These are phyloP conservation scores for Amanita brunnescens DNA, from an alignment of 768 basidiomycete species.

Conservation along the genomic window DNA sequence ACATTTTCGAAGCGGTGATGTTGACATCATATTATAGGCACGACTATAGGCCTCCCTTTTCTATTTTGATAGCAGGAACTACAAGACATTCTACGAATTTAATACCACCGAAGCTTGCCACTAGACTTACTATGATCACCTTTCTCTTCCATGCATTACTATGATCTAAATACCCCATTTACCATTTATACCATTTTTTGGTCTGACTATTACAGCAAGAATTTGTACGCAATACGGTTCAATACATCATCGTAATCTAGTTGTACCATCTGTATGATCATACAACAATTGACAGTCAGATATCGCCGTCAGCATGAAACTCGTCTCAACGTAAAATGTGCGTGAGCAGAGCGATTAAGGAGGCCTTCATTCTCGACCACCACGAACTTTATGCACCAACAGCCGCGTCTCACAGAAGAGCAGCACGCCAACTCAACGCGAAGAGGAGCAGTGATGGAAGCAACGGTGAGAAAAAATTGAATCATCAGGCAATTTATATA, in stretches of 20 bases:
- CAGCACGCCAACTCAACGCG: conserved; percentile 42
- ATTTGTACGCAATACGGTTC: no score
- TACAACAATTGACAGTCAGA: conserved; percentile 3
- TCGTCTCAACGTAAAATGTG: conserved; percentile 58
- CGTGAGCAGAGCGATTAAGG: conserved; percentile 82
- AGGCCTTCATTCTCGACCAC: conserved; percentile 54
- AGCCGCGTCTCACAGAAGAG: conserved; percentile 40
- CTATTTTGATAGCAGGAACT: no score
- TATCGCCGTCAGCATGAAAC: conserved; percentile 84
- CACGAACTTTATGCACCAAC: conserved; percentile 25
- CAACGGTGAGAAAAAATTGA: conserved; percentile 17
- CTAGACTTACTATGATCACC: no score
- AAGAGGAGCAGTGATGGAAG: conserved; percentile 32
- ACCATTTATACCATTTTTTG: no score
- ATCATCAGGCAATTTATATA: conserved; percentile 4
- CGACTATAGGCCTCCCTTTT: no score
- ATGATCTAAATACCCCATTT: no score
- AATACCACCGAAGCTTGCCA: no score
- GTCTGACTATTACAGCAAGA: no score
- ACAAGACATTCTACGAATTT: no score
- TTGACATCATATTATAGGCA: neutral
- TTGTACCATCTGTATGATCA: neutral
- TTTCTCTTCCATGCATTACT: no score
- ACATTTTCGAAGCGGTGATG: neutral
- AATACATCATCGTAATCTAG: no score